Evolutionary conservation across 768 basidiomycete species (phyloP), one percentile per base, ranked within the genome.

Genomic region (Lanmaoa rubissima): DNA sequence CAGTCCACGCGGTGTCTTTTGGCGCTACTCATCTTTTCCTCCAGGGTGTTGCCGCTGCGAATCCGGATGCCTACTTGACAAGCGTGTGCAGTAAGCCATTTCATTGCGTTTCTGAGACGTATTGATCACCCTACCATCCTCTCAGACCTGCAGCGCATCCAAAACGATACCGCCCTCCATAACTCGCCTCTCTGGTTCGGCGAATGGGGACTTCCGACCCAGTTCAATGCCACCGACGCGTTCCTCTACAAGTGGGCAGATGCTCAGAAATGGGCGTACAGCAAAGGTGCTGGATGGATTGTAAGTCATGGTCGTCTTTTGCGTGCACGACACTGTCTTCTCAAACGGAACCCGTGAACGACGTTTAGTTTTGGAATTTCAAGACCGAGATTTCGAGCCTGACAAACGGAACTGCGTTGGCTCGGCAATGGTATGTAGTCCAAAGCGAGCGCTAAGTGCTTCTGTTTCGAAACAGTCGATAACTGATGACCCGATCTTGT

Each of bases 191-290:
- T 84, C 36, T 79, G 76, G 77, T 82, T 82, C 54, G 83, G 77
- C 48, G 84, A 85, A 69, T 85, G 83, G 83, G 77, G 79, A 17
- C 76, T 90, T 21, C 66, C 86, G 12, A 89, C 87, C 1, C 77
- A 87, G 57, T 89, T 88, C 69, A 40, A 61, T n/a, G 84, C 87
- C 5, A 80, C 83, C 3, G 79, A 88, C 51, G 78, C 65, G 0
- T 89, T 90, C 74, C 68, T 89, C 42, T 58, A 49, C 55, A 71
- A 86, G 64, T 89, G 88, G 88, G 88, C 86, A 12, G 88, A 90
- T 61, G 86, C 88, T 26, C 88, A 90, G 69, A 90, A 90, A 67
- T 70, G 82, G 39, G 75, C 80, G 1, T 89, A 88, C 51, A 77
- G 78, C 52, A 70, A 85, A 57, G 76, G 78, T 35, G 77, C 79